phyloP scores from a whole-genome alignment of 2,329 filamentous ascomycete species.

The Cryphonectria naterciae region DNA sequence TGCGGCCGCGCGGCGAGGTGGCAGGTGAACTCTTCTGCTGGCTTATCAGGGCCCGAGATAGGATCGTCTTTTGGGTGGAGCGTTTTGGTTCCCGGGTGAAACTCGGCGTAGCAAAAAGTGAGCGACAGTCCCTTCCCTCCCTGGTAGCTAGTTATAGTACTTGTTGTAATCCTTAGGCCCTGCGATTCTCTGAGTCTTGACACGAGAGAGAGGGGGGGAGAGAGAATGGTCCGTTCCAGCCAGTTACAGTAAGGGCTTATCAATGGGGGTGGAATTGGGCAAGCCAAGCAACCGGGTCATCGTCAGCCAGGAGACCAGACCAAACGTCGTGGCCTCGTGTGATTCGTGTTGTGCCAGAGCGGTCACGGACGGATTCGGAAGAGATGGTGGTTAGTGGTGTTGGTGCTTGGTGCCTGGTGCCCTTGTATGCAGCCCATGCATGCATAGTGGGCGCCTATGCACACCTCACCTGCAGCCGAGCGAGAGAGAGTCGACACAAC shows the following conservation, averaged over 20 bases:
- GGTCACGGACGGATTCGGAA: constrained; percentile 6
- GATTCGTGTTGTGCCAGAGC: constrained; percentile 21
- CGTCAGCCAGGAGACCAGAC: neutral
- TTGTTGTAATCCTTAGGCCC: neutral
- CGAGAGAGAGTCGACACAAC: neutral
- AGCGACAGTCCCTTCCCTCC: neutral
- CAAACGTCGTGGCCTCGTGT: constrained; percentile 21
- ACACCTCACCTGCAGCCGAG: neutral
- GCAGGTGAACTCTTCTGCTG: neutral
- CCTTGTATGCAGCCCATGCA: neutral
- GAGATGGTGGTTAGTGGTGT: neutral
- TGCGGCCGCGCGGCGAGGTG: neutral
- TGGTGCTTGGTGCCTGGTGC: neutral
- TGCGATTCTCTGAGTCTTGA: neutral
- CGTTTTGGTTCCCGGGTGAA: neutral
- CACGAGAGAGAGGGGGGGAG: neutral
- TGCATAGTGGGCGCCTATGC: neutral
- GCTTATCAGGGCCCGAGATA: constrained; percentile 2
- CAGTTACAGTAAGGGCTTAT: neutral
- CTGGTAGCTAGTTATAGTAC: neutral
- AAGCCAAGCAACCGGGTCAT: neutral
- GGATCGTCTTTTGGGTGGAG: neutral
- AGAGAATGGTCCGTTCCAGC: neutral
- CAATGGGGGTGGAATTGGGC: neutral
- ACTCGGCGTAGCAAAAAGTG: neutral